These are phyloP conservation scores for Marasmius fiardii DNA, from an alignment of 1,284 basidiomycete genomes.

Conservation along the genomic window DNA sequence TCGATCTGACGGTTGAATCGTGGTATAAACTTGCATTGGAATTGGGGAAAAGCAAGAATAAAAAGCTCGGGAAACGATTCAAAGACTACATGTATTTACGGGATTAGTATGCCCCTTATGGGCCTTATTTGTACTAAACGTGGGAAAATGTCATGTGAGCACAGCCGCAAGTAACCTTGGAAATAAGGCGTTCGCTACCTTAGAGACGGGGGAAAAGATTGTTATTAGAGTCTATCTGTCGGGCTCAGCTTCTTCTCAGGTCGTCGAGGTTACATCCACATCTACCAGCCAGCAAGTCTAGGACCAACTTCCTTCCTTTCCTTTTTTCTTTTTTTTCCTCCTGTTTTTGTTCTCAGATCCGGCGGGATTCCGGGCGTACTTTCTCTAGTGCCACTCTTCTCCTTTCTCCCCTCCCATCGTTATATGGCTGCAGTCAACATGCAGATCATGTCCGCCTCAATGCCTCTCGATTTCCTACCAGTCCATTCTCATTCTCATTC, in stretches of 20 bases:
- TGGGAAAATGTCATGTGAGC: background rate
- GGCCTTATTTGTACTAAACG: background rate
- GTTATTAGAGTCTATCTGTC: background rate
- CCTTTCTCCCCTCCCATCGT: slow-evolving; percentile 24
- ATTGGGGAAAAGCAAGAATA: slow-evolving; percentile 49
- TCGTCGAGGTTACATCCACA: background rate
- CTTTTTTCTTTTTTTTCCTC: background rate
- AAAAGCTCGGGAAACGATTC: slow-evolving; percentile 66
- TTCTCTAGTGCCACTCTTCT: slow-evolving; percentile 15
- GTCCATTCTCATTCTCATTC: slow-evolving; percentile 68
- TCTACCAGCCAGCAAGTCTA: background rate
- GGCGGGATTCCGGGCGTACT: slow-evolving; percentile 22
- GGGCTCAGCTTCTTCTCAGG: background rate
- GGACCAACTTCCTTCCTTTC: slow-evolving; percentile 11
- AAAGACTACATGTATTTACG: slow-evolving; percentile 69
- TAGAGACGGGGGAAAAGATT: background rate
- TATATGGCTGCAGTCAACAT: slow-evolving; percentile 71
- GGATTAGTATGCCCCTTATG: background rate
- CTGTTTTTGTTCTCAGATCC: slow-evolving; percentile 15
- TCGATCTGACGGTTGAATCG: slow-evolving; percentile 74
- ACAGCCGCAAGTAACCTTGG: slow-evolving; percentile 5
- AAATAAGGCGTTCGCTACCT: background rate
- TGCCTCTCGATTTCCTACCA: slow-evolving; percentile 69
- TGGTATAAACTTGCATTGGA: slow-evolving; percentile 72
- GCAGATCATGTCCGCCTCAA: slow-evolving; percentile 62